Percentiles rank a stretch among this genome's conserved stretches.
These are phyloP conservation scores for Acorus gramineus DNA, from an alignment of 106 monocot species.

Conservation along the genomic window DNA sequence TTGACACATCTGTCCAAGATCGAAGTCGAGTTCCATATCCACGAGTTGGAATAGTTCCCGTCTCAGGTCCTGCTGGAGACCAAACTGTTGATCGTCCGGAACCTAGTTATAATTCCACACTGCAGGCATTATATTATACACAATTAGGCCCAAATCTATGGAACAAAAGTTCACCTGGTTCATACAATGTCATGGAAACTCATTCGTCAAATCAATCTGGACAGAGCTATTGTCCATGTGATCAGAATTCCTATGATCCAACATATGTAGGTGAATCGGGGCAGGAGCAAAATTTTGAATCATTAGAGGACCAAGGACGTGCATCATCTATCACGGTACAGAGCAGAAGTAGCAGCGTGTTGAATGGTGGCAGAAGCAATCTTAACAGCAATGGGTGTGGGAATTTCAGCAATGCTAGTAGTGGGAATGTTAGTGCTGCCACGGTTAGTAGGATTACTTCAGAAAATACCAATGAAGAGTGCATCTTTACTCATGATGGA, in stretches of 20 bases:
- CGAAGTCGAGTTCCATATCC: conserved; percentile 22
- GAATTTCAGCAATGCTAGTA: background rate
- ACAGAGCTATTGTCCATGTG: background rate
- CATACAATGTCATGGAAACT: background rate
- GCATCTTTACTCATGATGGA: background rate
- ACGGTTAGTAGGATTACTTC: background rate
- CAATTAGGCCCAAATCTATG: conserved; percentile 12
- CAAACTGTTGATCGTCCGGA: too few relatives aligned
- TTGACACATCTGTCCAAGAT: conserved; percentile 4
- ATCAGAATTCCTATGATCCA: background rate
- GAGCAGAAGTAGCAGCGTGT: conserved; percentile 20
- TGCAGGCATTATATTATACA: conserved; percentile 21
- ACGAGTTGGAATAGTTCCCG: conserved; percentile 20
- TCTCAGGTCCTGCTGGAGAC: conserved; percentile 19
- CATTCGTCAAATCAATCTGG: conserved; percentile 1
- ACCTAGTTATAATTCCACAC: background rate
- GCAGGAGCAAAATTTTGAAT: conserved; percentile 4
- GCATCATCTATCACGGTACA: conserved; percentile 11
- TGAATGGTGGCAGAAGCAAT: conserved; percentile 12
- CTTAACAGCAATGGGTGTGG: conserved; percentile 6
- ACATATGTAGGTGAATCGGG: background rate
- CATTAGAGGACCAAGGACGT: conserved; percentile 8
- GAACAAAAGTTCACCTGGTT: conserved; percentile 14
- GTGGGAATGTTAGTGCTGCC: background rate
- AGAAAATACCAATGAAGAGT: conserved; percentile 5